Evolutionary conservation across 306 rosid species (phyloP).

Genomic region (Castanea sativa): DNA sequence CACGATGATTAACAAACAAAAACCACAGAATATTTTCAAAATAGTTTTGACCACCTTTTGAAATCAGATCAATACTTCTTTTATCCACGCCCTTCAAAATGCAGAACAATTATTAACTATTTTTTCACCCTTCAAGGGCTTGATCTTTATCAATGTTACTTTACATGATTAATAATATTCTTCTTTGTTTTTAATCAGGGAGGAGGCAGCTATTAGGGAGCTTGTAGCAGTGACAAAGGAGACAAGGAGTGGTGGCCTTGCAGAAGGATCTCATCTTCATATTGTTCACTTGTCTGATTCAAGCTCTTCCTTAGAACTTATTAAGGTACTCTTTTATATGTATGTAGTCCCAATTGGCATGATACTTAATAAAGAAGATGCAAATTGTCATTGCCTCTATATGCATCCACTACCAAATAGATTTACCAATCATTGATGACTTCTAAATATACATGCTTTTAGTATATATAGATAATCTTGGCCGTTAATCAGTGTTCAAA

Average conservation of each 20-base stretch:
- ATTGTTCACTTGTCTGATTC: slow-evolving; percentile 95
- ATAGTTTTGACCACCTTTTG: neutral
- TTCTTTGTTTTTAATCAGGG: slow-evolving; percentile 57
- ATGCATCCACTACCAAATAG: neutral
- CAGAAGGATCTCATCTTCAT: slow-evolving; percentile 95
- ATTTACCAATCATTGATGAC: neutral
- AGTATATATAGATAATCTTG: no score
- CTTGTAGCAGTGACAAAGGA: slow-evolving; percentile 71
- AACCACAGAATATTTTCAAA: neutral
- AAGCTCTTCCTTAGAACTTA: slow-evolving; percentile 70
- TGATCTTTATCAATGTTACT: slow-evolving; percentile 1
- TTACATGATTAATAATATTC: neutral
- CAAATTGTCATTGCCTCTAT: neutral
- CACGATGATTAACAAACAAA: neutral
- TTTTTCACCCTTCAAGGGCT: neutral
- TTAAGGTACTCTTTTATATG: slow-evolving; percentile 53
- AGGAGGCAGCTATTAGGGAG: slow-evolving; percentile 78
- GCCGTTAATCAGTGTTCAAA: neutral
- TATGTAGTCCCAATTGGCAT: neutral
- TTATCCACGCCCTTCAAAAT: neutral
- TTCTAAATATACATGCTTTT: neutral
- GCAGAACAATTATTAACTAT: neutral
- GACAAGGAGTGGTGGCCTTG: slow-evolving; percentile 65
- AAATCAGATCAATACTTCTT: neutral
- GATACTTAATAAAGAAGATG: neutral